These are phyloP conservation scores for Fragaria nilgerrensis DNA, from an alignment of 306 rosid genomes.

Conservation along the genomic window DNA sequence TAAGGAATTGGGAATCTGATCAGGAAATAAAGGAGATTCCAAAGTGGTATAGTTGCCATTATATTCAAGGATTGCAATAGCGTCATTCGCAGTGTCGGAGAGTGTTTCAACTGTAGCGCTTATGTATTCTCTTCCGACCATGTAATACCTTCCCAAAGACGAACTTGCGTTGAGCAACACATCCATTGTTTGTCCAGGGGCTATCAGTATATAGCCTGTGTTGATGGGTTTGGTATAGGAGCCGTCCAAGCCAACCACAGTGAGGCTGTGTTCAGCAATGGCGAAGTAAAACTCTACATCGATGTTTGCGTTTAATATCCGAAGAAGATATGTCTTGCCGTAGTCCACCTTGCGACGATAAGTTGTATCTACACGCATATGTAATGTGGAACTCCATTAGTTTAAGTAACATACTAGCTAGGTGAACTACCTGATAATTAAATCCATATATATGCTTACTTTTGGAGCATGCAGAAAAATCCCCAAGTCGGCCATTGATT, in stretches of 20 bases:
- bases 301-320: slow-evolving; percentile 22
- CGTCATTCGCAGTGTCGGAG: slow-evolving; percentile 14
- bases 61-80: slow-evolving; percentile 24
- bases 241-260: slow-evolving; percentile 23
- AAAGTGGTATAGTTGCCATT: not conserved
- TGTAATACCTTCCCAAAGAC: slow-evolving; percentile 7
- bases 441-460: not conserved
- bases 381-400: not conserved
- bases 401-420: not conserved
- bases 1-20: not conserved
- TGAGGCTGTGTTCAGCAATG: slow-evolving; percentile 21
- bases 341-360: slow-evolving; percentile 11
- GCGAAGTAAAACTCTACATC: slow-evolving; percentile 27
- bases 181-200: slow-evolving; percentile 34
- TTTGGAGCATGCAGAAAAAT: slow-evolving; percentile 1
- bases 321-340: slow-evolving; percentile 31
- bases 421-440: not conserved
- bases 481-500: slow-evolving; percentile 17
- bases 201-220: not conserved
- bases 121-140: slow-evolving; percentile 19
- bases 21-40: not conserved
- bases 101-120: not conserved
- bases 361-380: not conserved
- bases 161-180: slow-evolving; percentile 20
- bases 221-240: slow-evolving; percentile 15